phyloP scores from a whole-genome alignment of 257 asterid species.

The Solanum gandarillasii region DNA sequence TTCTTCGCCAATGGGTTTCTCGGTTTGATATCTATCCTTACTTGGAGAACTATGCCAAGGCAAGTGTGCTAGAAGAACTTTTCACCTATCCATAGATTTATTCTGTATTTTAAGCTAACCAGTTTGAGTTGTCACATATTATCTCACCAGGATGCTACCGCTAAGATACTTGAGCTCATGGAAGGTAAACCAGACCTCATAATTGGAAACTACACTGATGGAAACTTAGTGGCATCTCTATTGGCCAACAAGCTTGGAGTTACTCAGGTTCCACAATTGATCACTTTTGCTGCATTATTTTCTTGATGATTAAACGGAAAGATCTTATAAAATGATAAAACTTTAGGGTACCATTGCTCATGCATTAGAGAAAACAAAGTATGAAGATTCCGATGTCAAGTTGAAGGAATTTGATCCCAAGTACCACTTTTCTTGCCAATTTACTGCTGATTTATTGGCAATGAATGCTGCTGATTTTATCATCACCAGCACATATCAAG shows the following conservation, averaged over 20 bases:
- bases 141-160: conserved; percentile 48
- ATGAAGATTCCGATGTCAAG: conserved; percentile 75
- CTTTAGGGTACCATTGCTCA: conserved; percentile 83
- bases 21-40: conserved; percentile 74
- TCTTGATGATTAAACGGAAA: neutral
- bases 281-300: neutral
- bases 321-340: neutral
- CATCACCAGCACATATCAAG: conserved; percentile 81
- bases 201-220: conserved; percentile 81
- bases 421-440: conserved; percentile 83
- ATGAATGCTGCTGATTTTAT: conserved; percentile 85
- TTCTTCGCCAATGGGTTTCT: conserved; percentile 69
- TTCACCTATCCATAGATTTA: neutral
- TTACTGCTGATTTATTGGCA: conserved; percentile 69
- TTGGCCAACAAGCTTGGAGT: conserved; percentile 75
- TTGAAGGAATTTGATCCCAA: conserved; percentile 65
- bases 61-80: conserved; percentile 2
- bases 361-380: conserved; percentile 85
- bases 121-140: neutral
- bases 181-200: conserved; percentile 80
- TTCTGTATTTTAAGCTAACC: neutral
- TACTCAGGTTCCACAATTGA: conserved; percentile 31
- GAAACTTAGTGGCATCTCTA: conserved; percentile 75
- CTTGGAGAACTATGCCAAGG: conserved; percentile 58
- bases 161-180: conserved; percentile 57